Conservation (phyloP, 2,329 filamentous ascomycete species). For the Fusarium verticillioides region DNA sequence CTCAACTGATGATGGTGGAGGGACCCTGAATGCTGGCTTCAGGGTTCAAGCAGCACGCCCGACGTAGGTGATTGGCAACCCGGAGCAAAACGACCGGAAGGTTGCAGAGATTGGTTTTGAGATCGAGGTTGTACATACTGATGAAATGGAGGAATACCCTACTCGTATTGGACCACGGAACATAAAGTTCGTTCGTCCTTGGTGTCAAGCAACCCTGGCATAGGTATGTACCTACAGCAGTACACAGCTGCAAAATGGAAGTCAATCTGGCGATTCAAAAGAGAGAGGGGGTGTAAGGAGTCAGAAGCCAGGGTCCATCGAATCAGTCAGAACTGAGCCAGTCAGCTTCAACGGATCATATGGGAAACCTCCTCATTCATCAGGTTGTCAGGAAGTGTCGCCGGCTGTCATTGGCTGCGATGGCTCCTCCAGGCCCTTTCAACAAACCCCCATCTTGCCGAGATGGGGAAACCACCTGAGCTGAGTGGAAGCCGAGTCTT, state of each 20-base stretch:
- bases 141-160: conserved; percentile 1
- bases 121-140: conserved; percentile 9
- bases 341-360: conserved; percentile 10
- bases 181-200: conserved; percentile 12
- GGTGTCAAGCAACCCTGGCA: conserved; percentile 20
- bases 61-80: conserved; percentile 11
- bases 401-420: conserved; percentile 17
- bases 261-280: conserved; percentile 33
- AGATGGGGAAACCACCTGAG: conserved; percentile 20
- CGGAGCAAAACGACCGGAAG: conserved; percentile 43
- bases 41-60: conserved; percentile 12
- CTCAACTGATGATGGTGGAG: conserved; percentile 20
- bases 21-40: conserved; percentile 31
- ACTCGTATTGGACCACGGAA: conserved; percentile 11
- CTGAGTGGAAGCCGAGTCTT: conserved; percentile 12
- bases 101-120: not conserved
- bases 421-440: not conserved
- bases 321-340: not conserved
- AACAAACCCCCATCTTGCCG: not conserved
- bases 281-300: conserved; percentile 14
- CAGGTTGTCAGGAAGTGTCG: conserved; percentile 18
- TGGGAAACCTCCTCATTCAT: conserved; percentile 15
- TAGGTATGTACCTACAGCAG: not conserved
- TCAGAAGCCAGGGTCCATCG: not conserved
- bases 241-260: conserved; percentile 20